These are phyloP conservation scores for Herpetomonas muscarum DNA, from an alignment of 208 protist species.

Conservation along the genomic window DNA sequence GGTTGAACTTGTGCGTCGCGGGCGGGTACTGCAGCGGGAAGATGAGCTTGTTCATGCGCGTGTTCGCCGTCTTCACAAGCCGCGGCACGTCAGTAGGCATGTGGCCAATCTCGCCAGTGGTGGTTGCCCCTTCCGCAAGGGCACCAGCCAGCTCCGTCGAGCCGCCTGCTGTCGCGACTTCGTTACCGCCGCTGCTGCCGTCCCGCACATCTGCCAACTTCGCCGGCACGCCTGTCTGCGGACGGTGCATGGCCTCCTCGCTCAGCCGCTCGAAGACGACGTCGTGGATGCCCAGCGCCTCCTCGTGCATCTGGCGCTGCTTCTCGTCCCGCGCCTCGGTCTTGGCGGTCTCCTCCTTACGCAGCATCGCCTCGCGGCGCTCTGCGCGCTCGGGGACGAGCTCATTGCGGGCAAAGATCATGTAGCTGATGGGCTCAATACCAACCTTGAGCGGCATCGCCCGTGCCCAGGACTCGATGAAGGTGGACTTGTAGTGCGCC, in stretches of 20 bases:
- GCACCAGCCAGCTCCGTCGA: slow-evolving; percentile 5
- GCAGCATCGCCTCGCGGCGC: slow-evolving; percentile 40
- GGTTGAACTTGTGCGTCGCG: slow-evolving; percentile 79
- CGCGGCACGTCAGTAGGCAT: slow-evolving; percentile 62
- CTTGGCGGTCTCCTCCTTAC: slow-evolving; percentile 25
- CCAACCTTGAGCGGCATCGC: slow-evolving; percentile 76
- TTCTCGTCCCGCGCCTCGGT: slow-evolving; percentile 37
- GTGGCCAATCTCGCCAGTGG: slow-evolving; percentile 60
- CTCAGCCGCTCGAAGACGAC: slow-evolving; percentile 84
- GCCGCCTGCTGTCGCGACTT: background rate
- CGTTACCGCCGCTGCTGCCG: background rate
- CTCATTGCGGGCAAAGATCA: slow-evolving; percentile 85
- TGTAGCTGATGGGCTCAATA: slow-evolving; percentile 80
- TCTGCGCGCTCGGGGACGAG: slow-evolving; percentile 75
- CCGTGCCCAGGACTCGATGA: slow-evolving; percentile 83
- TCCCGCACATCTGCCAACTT: slow-evolving; percentile 28
- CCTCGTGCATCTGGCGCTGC: slow-evolving; percentile 61
- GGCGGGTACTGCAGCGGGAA: slow-evolving; percentile 69
- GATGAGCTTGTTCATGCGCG: slow-evolving; percentile 71
- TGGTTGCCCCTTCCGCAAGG: slow-evolving; percentile 20
- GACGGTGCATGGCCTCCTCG: slow-evolving; percentile 77
- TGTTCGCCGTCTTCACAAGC: slow-evolving; percentile 40
- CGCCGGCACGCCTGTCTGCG: slow-evolving; percentile 53
- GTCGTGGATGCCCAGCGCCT: slow-evolving; percentile 71
- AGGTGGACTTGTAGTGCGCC: slow-evolving; percentile 80